These are phyloP conservation scores for Scutellaria barbata DNA, from an alignment of 257 asterid species.

Conservation along the genomic window DNA sequence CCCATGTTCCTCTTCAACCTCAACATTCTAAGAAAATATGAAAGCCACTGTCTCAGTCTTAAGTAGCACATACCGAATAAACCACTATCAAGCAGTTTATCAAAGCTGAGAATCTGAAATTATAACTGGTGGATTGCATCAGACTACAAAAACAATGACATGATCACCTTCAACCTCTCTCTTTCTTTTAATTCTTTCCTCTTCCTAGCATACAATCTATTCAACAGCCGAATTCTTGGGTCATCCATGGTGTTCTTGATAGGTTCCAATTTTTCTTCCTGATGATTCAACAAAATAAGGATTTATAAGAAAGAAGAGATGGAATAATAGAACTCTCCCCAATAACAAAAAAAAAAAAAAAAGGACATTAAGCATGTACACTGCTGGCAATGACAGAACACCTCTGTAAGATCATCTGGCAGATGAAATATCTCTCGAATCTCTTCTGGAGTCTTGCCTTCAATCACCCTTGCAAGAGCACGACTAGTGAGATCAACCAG, in stretches of 20 bases:
- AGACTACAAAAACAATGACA: constrained; percentile 25
- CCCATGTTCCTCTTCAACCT: constrained; percentile 77
- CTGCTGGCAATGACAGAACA: constrained; percentile 70
- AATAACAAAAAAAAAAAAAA: constrained; percentile 21
- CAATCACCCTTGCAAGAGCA: constrained; percentile 94
- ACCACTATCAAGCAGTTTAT: constrained; percentile 35
- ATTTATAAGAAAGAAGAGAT: constrained; percentile 31
- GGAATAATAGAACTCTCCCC: constrained; percentile 20
- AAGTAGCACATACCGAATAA: constrained; percentile 34
- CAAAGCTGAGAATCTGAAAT: constrained; percentile 33
- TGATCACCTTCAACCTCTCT: constrained; percentile 76
- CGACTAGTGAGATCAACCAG: constrained; percentile 95
- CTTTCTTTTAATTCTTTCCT: constrained; percentile 89
- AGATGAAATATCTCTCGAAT: constrained; percentile 87
- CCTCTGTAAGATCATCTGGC: constrained; percentile 99
- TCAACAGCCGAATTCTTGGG: constrained; percentile 88
- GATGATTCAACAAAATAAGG: constrained; percentile 35
- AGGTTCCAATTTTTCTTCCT: constrained; percentile 99
- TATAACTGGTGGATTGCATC: constrained; percentile 26
- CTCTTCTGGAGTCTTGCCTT: constrained; percentile 93
- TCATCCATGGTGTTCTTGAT: constrained; percentile 87
- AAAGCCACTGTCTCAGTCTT: constrained; percentile 39
- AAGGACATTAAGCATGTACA: constrained; percentile 58
- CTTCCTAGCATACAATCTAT: constrained; percentile 90
- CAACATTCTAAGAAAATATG: constrained; percentile 61